phyloP scores from a whole-genome alignment of 192 early-diverging fungal genomes.

The Blastocladiella britannica region DNA sequence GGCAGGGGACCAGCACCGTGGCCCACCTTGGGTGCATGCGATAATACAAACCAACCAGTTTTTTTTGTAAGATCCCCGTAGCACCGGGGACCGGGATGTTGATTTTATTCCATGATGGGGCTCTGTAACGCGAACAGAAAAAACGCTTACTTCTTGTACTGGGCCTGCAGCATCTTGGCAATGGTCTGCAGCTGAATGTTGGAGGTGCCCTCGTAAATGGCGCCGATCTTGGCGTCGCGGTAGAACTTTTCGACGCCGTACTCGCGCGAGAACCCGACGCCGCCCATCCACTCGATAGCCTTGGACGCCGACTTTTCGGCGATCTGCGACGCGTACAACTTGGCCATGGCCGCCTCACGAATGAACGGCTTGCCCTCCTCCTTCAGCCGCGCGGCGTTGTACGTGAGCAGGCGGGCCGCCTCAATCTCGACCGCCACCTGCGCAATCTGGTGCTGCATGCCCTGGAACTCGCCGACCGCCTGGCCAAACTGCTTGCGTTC shows the following conservation, averaged over 20 bases:
- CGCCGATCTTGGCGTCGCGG: slow-evolving; percentile 91
- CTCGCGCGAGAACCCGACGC: slow-evolving; percentile 89
- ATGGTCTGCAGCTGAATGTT: slow-evolving; percentile 97
- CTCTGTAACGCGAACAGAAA: too few species aligned
- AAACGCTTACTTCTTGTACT: neutral
- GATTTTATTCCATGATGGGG: too few species aligned
- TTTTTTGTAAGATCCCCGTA: too few species aligned
- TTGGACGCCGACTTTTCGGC: slow-evolving; percentile 72
- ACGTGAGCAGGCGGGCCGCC: slow-evolving; percentile 85
- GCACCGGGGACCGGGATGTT: too few species aligned
- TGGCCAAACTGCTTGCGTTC: slow-evolving; percentile 86
- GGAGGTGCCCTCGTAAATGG: slow-evolving; percentile 61
- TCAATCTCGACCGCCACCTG: slow-evolving; percentile 85
- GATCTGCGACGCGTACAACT: slow-evolving; percentile 84
- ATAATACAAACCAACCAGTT: too few species aligned
- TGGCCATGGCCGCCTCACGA: slow-evolving; percentile 97
- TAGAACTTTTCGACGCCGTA: slow-evolving; percentile 83
- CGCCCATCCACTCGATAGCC: slow-evolving; percentile 94
- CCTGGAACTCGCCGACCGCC: slow-evolving; percentile 72
- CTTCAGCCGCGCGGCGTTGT: slow-evolving; percentile 90
- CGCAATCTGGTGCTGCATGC: slow-evolving; percentile 59
- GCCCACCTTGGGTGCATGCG: too few species aligned
- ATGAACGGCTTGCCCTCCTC: slow-evolving; percentile 76
- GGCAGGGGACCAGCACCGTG: too few species aligned
- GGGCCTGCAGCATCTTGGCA: slow-evolving; percentile 23